A percentile compares a stretch with the other conserved stretches of the same genome.
Conservation (phyloP, 2,329 filamentous ascomycete species). For the Hypoxylon sp. region DNA sequence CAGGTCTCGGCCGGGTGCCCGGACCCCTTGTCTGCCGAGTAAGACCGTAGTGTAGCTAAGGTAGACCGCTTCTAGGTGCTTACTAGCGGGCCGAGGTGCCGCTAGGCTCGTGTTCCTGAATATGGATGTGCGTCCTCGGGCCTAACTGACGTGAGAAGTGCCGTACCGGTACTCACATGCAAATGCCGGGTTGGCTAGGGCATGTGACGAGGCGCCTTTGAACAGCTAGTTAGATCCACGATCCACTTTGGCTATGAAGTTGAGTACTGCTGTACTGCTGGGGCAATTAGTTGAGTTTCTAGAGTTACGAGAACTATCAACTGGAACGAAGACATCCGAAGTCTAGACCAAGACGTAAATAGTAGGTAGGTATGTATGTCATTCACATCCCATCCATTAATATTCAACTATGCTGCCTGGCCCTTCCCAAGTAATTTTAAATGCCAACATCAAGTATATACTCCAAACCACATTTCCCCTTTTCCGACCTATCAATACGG, state of each 20-base stretch:
- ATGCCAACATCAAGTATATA: constrained; percentile 3
- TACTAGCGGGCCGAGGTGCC: too few species aligned
- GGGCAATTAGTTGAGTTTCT: neutral
- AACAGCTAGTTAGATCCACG: too few species aligned
- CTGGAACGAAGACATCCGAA: neutral
- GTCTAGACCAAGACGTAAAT: too few species aligned
- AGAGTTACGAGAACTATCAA: neutral
- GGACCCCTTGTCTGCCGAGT: neutral
- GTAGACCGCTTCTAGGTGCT: too few species aligned
- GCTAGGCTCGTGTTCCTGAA: too few species aligned
- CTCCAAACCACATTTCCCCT: constrained; percentile 3
- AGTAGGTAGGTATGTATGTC: neutral
- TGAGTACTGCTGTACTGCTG: neutral
- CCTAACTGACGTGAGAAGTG: too few species aligned
- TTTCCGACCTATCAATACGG: constrained; percentile 16
- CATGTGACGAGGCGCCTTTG: too few species aligned
- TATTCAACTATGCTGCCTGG: constrained; percentile 2
- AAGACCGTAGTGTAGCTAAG: too few species aligned
- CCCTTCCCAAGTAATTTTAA: neutral
- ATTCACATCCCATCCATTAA: constrained; percentile 2
- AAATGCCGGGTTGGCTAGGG: too few species aligned
- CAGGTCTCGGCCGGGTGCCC: neutral
- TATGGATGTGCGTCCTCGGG: too few species aligned
- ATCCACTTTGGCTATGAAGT: too few species aligned
- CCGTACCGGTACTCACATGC: too few species aligned